A percentile compares a stretch with the other conserved stretches of the same genome.
These are phyloP conservation scores for Mrakia gelida DNA, from an alignment of 768 basidiomycete species.

Conservation along the genomic window DNA sequence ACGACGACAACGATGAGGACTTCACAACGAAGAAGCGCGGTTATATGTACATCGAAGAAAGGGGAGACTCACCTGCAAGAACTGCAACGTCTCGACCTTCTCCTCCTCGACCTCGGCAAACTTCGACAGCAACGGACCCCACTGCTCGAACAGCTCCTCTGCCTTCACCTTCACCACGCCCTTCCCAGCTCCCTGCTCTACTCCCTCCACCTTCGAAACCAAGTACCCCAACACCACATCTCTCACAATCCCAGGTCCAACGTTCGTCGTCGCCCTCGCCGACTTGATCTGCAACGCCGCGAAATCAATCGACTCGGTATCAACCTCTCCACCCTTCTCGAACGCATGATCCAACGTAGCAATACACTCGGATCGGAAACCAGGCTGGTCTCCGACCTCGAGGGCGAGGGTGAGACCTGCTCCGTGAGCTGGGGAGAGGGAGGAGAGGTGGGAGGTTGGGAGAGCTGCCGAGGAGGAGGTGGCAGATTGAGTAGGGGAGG, in stretches of 20 bases:
- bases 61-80: slow-evolving; percentile 62
- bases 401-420: slow-evolving; percentile 34
- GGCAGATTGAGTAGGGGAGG: slow-evolving; percentile 60
- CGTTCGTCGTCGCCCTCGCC: slow-evolving; percentile 85
- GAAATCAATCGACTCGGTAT: slow-evolving; percentile 88
- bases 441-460: neutral
- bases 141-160: slow-evolving; percentile 59
- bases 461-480: slow-evolving; percentile 52
- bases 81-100: slow-evolving; percentile 68
- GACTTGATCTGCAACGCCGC: slow-evolving; percentile 78
- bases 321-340: slow-evolving; percentile 81
- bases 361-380: slow-evolving; percentile 44
- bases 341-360: slow-evolving; percentile 89
- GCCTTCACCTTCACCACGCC: slow-evolving; percentile 60
- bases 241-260: slow-evolving; percentile 58
- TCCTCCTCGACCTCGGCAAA: slow-evolving; percentile 62
- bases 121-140: slow-evolving; percentile 75
- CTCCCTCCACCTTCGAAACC: slow-evolving; percentile 64
- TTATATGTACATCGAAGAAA: too few relatives aligned
- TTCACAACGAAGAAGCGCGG: too few relatives aligned
- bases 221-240: slow-evolving; percentile 85
- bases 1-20: too few relatives aligned
- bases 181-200: slow-evolving; percentile 53
- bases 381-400: slow-evolving; percentile 38
- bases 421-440: neutral